phyloP scores from a whole-genome alignment of 148 eudicot genomes.

The Spergularia bocconei region DNA sequence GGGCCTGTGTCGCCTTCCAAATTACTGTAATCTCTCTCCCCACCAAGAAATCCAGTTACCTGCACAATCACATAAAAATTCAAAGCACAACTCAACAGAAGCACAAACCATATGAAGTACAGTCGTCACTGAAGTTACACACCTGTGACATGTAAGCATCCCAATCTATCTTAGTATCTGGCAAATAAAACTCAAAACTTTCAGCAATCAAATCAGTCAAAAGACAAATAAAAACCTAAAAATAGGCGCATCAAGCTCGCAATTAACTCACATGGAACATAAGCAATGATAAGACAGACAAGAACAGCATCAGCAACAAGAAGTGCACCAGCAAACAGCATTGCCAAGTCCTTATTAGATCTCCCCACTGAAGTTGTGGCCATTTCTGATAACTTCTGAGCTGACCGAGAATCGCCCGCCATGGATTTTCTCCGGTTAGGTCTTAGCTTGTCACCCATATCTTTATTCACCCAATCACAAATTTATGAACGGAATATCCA shows the following conservation, averaged over 20 bases:
- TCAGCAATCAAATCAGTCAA: neutral
- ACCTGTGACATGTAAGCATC: conserved; percentile 98
- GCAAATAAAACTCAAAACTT: conserved; percentile 26
- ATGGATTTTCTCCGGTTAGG: conserved; percentile 23
- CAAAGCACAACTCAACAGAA: neutral
- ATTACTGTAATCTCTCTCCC: conserved; percentile 85
- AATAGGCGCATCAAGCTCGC: neutral
- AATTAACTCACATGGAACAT: conserved; percentile 66
- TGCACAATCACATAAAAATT: conserved; percentile 25
- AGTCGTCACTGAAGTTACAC: conserved; percentile 8
- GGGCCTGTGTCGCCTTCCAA: conserved; percentile 96
- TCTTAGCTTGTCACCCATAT: conserved; percentile 21
- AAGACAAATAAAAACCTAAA: conserved; percentile 3
- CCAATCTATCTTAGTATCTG: conserved; percentile 97
- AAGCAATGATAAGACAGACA: conserved; percentile 57
- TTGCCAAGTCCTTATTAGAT: conserved; percentile 21
- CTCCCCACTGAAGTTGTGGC: conserved; percentile 1
- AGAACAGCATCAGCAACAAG: conserved; percentile 58
- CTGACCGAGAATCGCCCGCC: conserved; percentile 20
- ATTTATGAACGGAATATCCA: conserved; percentile 23
- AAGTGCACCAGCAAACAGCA: conserved; percentile 46
- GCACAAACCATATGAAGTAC: neutral
- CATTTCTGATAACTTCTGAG: neutral
- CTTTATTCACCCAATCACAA: conserved; percentile 30
- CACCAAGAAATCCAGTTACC: conserved; percentile 79